Evolutionary conservation across 305 asterid species (phyloP), one percentile per base, ranked within the genome.

Genomic region (Withania somnifera): DNA sequence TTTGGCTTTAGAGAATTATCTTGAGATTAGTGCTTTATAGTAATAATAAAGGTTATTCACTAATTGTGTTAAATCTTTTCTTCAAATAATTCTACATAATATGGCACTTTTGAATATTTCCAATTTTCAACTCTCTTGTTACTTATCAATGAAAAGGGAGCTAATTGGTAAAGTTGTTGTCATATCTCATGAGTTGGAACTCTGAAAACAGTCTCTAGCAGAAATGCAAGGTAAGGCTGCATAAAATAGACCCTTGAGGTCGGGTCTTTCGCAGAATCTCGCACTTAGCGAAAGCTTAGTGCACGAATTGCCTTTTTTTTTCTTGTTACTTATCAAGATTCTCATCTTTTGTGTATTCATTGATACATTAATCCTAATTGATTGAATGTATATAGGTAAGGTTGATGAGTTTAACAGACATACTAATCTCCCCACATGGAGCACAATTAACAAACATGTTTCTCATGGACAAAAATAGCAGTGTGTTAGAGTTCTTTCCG

Each of bases 381-480:
- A 40, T 68, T 20, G 5, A 20, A 38, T 19, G n/a, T 68, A 5
- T 68, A 36, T 87, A 91, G 95, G 94, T 91, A 85, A 88, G 83
- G 50, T 14, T 92, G 85, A 92, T 93, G 97, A 87, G 93, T 67
- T 47, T 22, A 19, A 91, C 95, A 0, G 93, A 92, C 81, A 81
- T 93, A 36, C 53, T 92, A 81, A 88, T 90, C 38, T 91, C 97
- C 34, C 93, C 97, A 32, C 97, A 92, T 64, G 95, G 97, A 4
- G 97, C 98, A 10, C 97, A 92, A 77, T 45, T 92, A 68, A 92
- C 90, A 3, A 92, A 92, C 91, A 86, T 92, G 93, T 86, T 92
- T 76, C 64, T 91, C 45, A 92, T 92, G 97, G 92, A 93, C 32
- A 84, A 87, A 83, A 92, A 91, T 83, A 90, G 97, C 77, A 90